Conservation (phyloP, 352 stramenopile species). For the Pythium myriotylum region DNA sequence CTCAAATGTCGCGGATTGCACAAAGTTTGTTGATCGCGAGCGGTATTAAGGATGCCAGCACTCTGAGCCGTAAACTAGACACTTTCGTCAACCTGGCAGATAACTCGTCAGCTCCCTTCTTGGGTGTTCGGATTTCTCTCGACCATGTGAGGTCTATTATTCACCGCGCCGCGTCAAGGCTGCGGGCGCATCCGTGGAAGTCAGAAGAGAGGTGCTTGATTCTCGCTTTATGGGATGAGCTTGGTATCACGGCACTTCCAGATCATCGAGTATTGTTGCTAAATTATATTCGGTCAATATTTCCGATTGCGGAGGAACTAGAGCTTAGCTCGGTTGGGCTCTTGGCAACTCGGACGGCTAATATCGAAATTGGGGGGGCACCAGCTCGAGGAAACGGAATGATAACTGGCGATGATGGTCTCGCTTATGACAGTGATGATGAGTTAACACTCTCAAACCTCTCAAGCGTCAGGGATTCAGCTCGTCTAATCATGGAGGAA, state of each 20-base stretch:
- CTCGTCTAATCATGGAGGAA: conserved; percentile 4
- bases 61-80: conserved; percentile 43
- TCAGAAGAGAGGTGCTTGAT: conserved; percentile 48
- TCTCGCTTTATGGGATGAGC: conserved; percentile 52
- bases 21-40: conserved; percentile 39
- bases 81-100: conserved; percentile 37
- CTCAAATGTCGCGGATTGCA: conserved; percentile 36
- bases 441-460: conserved; percentile 38
- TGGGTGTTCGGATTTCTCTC: conserved; percentile 25
- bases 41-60: conserved; percentile 47
- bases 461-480: conserved; percentile 7
- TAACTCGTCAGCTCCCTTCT: conserved; percentile 29
- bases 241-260: conserved; percentile 43
- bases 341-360: conserved; percentile 4
- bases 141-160: conserved; percentile 34
- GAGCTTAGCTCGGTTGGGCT: conserved; percentile 38
- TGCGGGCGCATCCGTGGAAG: conserved; percentile 25
- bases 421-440: conserved; percentile 49
- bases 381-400: not conserved
- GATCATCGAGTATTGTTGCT: conserved; percentile 42
- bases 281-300: conserved; percentile 44
- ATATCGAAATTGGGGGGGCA: not conserved
- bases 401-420: not conserved
- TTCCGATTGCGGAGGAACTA: conserved; percentile 39
- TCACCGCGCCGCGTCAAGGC: conserved; percentile 15